Evolutionary conservation across 169 alveolate species (phyloP).

Genomic region (Cryptosporidium sp.): DNA sequence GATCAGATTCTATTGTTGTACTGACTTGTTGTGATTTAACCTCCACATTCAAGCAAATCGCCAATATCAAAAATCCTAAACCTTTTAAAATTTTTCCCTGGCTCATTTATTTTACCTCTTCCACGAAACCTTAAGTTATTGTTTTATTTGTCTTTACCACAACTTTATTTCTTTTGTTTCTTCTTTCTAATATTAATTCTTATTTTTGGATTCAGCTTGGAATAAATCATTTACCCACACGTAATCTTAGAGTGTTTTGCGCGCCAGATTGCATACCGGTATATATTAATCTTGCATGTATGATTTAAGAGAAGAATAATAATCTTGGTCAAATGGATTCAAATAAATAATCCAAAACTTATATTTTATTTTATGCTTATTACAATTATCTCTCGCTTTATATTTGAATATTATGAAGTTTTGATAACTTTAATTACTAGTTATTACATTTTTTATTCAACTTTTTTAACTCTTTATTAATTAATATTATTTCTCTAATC

Average conservation of each 20-base stretch:
- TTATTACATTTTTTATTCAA: too few species aligned
- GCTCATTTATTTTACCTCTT: not conserved
- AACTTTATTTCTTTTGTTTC: not conserved
- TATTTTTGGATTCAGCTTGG: not conserved
- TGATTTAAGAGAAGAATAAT: not conserved
- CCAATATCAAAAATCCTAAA: not conserved
- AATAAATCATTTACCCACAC: constrained; percentile 14
- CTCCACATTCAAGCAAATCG: not conserved
- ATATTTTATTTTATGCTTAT: too few species aligned
- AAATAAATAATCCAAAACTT: too few species aligned
- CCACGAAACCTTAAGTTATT: not conserved
- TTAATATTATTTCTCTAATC: too few species aligned
- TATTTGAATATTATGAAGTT: too few species aligned
- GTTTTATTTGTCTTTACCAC: not conserved
- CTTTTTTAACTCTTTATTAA: not conserved
- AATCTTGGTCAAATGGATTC: too few species aligned
- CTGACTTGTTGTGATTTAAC: constrained; percentile 14
- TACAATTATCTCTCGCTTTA: too few species aligned
- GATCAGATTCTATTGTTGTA: constrained; percentile 28
- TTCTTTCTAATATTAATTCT: not conserved
- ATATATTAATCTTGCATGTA: not conserved
- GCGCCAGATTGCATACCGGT: constrained; percentile 38
- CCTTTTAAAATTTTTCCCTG: not conserved
- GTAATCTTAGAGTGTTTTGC: constrained; percentile 6
- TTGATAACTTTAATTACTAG: not conserved